Conservation (phyloP, 1,139 yeast genomes). For the Blastobotrys raffinosifermentans region DNA sequence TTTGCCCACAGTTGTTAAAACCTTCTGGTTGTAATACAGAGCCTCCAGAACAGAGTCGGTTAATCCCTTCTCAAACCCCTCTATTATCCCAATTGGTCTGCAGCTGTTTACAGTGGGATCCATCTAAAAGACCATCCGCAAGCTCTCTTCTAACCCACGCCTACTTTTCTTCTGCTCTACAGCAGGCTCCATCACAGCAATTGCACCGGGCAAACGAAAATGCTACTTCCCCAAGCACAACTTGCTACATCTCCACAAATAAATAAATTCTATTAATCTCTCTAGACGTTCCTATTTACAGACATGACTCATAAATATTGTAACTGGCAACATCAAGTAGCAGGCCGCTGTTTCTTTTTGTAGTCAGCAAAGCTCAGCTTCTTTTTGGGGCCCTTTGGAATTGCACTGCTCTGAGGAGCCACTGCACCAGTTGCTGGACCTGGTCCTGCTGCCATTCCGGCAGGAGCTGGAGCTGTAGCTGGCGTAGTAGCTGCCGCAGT, state of each 20-base stretch:
- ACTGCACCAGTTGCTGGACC: too few relatives aligned
- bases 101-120: slow-evolving; percentile 44
- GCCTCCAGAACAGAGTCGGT: slow-evolving; percentile 1
- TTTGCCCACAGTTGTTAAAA: slow-evolving; percentile 1
- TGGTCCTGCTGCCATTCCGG: too few relatives aligned
- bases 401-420: too few relatives aligned
- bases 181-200: too few relatives aligned
- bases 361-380: slow-evolving; percentile 81
- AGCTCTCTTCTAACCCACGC: slow-evolving; percentile 59
- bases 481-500: too few relatives aligned
- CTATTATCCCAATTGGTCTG: slow-evolving; percentile 15
- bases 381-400: slow-evolving; percentile 49
- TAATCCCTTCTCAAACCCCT: slow-evolving; percentile 5
- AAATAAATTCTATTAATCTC: too few relatives aligned
- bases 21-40: slow-evolving; percentile 1
- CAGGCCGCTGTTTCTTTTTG: slow-evolving; percentile 50
- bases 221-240: too few relatives aligned
- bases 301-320: slow-evolving; percentile 7
- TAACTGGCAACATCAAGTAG: too few relatives aligned
- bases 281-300: slow-evolving; percentile 1
- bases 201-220: too few relatives aligned
- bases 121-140: slow-evolving; percentile 58
- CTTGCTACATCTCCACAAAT: too few relatives aligned
- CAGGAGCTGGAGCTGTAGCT: too few relatives aligned
- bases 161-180: too few relatives aligned